Base-by-base conservation (phyloP, 192 early-diverging fungal species). In the Paraglomus brasilianum region DNA sequence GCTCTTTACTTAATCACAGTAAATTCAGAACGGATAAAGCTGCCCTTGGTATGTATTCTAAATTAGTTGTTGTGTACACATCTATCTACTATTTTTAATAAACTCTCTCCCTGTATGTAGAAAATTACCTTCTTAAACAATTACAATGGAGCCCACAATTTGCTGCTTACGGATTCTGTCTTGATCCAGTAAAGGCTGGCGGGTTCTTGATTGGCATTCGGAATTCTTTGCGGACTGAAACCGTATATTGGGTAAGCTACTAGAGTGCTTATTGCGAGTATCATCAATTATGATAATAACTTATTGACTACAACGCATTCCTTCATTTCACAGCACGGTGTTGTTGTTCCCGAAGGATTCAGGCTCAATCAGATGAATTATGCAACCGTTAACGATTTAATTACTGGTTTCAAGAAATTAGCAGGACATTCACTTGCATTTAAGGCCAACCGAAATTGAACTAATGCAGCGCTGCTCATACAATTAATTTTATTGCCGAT, bases 131-230 rank as follows among this genome's bases (percentile, higher is more conserved):
- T 69, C 62, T 80, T 52, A 63, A 80, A 60, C 61, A 76, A 69
- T 77, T 85, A 70, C 74, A 77, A 71, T 57, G 82, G 57, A 77
- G 84, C 81, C 78, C 91, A 68, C 55, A 85, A 81, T 47, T 84
- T 83, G 89, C 92, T 30, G 85, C 87, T 1, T 98, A 98, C 78
- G 94, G 91, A 39, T 86, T 96, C 45, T 87, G 90, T 52, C 74
- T 88, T 39, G 82, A 80, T 55, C 75, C 85, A 24, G 76, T 87
- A 45, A 81, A 81, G 61, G 85, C 95, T 19, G 92, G 92, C 2
- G 83, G 86, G 40, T 86, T 96, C 72, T 73, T 77, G 17, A 75
- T 98, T 24, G 88, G 48, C 13, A n/a, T n/a, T 49, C 13, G 17
- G 48, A n/a, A n/a, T n/a, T 49, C 48, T 49, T 30, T 30, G 3